Percentiles rank a stretch among this genome's conserved stretches.
Evolutionary conservation across 495 filamentous ascomycete genomes (phyloP).

Genomic region (Neurospora sublineolata): DNA sequence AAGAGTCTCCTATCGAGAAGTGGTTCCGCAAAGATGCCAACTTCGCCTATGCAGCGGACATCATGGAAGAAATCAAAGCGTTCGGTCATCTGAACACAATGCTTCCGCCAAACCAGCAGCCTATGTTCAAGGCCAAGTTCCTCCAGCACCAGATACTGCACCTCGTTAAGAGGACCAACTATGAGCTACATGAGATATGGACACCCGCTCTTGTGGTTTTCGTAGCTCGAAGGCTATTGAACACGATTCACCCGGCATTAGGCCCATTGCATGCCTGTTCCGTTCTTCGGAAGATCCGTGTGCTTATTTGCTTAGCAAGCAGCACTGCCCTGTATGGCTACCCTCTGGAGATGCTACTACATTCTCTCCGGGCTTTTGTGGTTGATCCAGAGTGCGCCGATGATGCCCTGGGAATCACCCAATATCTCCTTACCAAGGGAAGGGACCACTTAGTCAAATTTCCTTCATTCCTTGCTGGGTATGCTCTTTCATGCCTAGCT

Average conservation of each 20-base stretch:
- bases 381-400: constrained; percentile 79
- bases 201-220: constrained; percentile 61
- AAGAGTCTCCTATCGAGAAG: constrained; percentile 53
- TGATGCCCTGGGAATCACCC: constrained; percentile 76
- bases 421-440: constrained; percentile 70
- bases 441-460: constrained; percentile 47
- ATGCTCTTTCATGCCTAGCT: constrained; percentile 61
- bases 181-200: constrained; percentile 60
- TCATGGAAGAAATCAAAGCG: constrained; percentile 53
- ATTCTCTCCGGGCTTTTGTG: constrained; percentile 67
- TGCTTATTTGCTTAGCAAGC: constrained; percentile 70
- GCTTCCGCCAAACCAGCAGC: constrained; percentile 69
- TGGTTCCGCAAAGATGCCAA: constrained; percentile 52
- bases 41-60: constrained; percentile 46
- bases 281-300: constrained; percentile 72
- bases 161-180: constrained; percentile 57
- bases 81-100: constrained; percentile 47
- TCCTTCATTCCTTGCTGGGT: constrained; percentile 68
- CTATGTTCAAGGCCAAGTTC: constrained; percentile 69
- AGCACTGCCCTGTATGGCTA: constrained; percentile 59
- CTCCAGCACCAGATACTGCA: constrained; percentile 62
- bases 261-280: constrained; percentile 79
- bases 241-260: constrained; percentile 73
- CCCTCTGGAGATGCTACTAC: constrained; percentile 83
- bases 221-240: constrained; percentile 65